Evolutionary conservation across 495 filamentous ascomycete genomes (phyloP).

Genomic region (Xylaria curta): DNA sequence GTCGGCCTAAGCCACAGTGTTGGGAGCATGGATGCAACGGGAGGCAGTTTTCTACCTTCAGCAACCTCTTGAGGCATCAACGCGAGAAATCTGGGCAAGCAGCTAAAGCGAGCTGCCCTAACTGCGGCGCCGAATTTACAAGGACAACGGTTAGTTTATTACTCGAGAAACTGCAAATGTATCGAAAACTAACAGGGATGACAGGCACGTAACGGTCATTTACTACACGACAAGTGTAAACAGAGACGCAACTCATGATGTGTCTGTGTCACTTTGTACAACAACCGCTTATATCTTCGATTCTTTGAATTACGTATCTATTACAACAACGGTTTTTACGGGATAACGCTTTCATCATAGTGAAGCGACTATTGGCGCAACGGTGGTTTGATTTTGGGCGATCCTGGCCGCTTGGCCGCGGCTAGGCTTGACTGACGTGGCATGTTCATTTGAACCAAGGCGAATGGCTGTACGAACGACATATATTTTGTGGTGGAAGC

Average conservation of each 20-base stretch:
- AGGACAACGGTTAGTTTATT: conserved; percentile 66
- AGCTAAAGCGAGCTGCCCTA: conserved; percentile 81
- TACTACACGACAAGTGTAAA: conserved; percentile 91
- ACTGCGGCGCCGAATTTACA: conserved; percentile 91
- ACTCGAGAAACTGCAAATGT: background rate
- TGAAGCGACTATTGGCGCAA: conserved; percentile 24
- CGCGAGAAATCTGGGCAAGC: conserved; percentile 93
- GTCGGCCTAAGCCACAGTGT: conserved; percentile 86
- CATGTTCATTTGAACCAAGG: conserved; percentile 17
- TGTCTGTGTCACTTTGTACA: conserved; percentile 19
- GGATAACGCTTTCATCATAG: conserved; percentile 22
- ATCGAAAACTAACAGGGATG: conserved; percentile 22
- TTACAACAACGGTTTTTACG: conserved; percentile 18
- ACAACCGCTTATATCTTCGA: conserved; percentile 11
- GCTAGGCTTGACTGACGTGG: conserved; percentile 3
- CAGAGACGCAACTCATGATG: conserved; percentile 53
- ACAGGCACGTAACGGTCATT: conserved; percentile 80
- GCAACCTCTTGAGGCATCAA: conserved; percentile 90
- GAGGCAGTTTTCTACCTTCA: conserved; percentile 92
- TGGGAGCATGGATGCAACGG: conserved; percentile 97
- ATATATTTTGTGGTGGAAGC: conserved; percentile 2
- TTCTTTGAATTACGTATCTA: conserved; percentile 5
- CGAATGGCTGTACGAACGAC: conserved; percentile 21
- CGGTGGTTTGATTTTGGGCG: conserved; percentile 15
- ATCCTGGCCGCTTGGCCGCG: background rate